Evolutionary conservation across 139 green algal species (phyloP), one percentile per base, ranked within the genome.

Genomic region (Picochlorum costavermella): DNA sequence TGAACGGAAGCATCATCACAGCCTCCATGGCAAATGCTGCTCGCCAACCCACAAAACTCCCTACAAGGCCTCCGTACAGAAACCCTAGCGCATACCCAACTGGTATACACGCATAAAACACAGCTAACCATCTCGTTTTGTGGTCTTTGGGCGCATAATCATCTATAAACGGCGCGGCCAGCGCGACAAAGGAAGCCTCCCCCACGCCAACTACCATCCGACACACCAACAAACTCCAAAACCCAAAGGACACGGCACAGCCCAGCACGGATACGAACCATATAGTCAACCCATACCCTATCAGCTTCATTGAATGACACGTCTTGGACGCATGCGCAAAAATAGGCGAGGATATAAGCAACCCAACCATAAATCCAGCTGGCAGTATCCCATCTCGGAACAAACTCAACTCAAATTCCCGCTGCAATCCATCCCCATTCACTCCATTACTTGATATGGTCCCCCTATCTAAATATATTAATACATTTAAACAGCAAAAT

Each of bases 131-230:
- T 5, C 63, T 59, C 4, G 86, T 77, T 75, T 95, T 95, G 11
- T 43, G 33, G 0, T 58, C 57, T 9, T 68, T 45, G 0, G 93
- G 93, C 0, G 93, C 93, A 30, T 82, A 79, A 68, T 97, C 90
- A 71, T 96, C 91, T 16, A 99, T 97, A 72, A 97, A 97, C 1
- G 93, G 88, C 3, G 93, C 78, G 3, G 91, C 92, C 8, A 98
- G 76, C 3, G 85, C 79, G 4, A 98, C 83, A 56, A 98, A 96
- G 0, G 83, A 91, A 0, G 92, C 92, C 81, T 98, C 92, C 0
- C 92, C 92, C 20, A 96, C 82, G 2, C 92, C 92, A 20, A 97
- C 91, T 20, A 85, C 68, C 64, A 81, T 83, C 25, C 90, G 72
- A 45, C 75, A 88, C 1, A 79, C 17, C 26, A 94, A 59, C 30